These are phyloP conservation scores for Lasiodiplodia hormozganensis DNA, from an alignment of 2,329 filamentous ascomycete genomes.

Conservation along the genomic window DNA sequence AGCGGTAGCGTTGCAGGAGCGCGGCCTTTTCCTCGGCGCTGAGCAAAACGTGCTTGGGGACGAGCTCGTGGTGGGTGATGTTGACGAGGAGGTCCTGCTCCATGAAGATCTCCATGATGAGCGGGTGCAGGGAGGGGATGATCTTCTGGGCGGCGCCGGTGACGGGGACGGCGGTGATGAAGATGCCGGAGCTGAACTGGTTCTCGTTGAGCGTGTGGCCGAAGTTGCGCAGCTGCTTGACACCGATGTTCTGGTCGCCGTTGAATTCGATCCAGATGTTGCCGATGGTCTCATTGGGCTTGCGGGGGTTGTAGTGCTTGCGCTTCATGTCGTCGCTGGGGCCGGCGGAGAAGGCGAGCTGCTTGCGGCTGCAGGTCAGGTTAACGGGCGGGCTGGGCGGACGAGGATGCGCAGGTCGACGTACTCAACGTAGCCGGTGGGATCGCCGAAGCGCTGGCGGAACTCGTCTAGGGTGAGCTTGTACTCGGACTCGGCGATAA, in stretches of 20 bases:
- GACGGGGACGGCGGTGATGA: conserved; percentile 82
- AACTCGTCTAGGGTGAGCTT: conserved; percentile 87
- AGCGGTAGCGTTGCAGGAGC: conserved; percentile 84
- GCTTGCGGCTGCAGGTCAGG: conserved; percentile 67
- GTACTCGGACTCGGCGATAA: conserved; percentile 87
- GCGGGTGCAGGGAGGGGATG: conserved; percentile 77
- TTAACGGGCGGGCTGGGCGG: not conserved
- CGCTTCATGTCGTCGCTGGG: conserved; percentile 84
- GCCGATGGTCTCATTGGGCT: conserved; percentile 76
- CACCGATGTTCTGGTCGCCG: conserved; percentile 78
- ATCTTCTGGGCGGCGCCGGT: conserved; percentile 88
- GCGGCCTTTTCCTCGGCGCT: conserved; percentile 88
- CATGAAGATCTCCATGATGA: conserved; percentile 91
- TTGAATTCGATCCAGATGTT: conserved; percentile 95
- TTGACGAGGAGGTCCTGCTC: conserved; percentile 97
- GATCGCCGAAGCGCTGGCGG: conserved; percentile 71
- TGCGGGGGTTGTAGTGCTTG: conserved; percentile 79
- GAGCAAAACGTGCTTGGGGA: conserved; percentile 90
- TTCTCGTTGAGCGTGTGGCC: conserved; percentile 80
- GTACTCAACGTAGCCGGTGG: conserved; percentile 79
- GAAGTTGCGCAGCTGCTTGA: conserved; percentile 91
- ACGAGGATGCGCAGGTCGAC: conserved; percentile 38
- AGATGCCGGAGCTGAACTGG: conserved; percentile 88
- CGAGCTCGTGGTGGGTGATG: conserved; percentile 96
- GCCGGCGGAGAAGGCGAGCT: conserved; percentile 86